Evolutionary conservation across 495 filamentous ascomycete species (phyloP), one percentile per base, ranked within the genome.

Genomic region (Hypoxylon lienhwacheense): DNA sequence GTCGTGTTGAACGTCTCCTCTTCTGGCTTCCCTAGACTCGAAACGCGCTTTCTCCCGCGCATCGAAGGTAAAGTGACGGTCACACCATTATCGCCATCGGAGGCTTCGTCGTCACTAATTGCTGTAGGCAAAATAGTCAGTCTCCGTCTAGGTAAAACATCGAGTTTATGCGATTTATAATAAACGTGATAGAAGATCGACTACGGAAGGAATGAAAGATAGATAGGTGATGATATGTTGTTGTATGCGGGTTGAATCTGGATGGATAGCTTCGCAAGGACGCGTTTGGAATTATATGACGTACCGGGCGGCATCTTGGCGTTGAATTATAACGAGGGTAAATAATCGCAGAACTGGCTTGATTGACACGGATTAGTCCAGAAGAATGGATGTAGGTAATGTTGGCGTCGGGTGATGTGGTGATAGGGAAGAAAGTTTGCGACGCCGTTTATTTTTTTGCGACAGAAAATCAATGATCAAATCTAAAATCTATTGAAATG

Each of bases 41-140:
- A n/a, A 7, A n/a, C 6, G 12, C 33, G 0, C 21, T 59, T 66
- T 26, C 67, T 67, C 14, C 43, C 53, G 7, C 68, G 66, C 3
- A 37, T 55, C 7, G 55, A 12, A 10, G 49, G 53, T 25, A 65
- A 61, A 10, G 53, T 54, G 26, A 59, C 41, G 5, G 53, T 24
- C 10, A 54, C 47, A 12, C 54, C 42, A 28, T 64, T 70, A 6
- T 46, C 12, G 29, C n/a, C n/a, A n/a, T 71, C 71, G 2, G 72
- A 74, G 12, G 55, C 40, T 19, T 74, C 70, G n/a, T 73, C 67
- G 58, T 74, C 70, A 62, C 70, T 76, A 4, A 74, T 64, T 24
- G 66, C 67, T 66, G 28, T 21, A 15, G 17, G 25, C 4, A 40
- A 26, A 1, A 53, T 20, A 5, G 22, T 62, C 25, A 52, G 47